Percentiles rank a stretch among this genome's conserved stretches.
These are phyloP conservation scores for Somion occarium DNA, from an alignment of 1,284 basidiomycete species.

Conservation along the genomic window DNA sequence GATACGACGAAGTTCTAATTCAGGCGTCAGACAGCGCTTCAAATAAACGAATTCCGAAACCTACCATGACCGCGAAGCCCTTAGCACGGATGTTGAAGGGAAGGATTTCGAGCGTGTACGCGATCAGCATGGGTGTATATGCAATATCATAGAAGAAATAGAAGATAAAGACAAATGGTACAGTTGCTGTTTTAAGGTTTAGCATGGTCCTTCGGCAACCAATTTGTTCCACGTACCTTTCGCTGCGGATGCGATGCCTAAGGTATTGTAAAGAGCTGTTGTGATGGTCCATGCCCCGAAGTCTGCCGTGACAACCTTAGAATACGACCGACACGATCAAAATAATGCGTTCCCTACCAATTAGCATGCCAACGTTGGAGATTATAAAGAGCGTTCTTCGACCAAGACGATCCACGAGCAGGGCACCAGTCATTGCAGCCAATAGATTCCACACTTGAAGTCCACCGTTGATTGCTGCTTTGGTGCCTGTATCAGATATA, in stretches of 20 bases:
- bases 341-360: slow-evolving; percentile 33
- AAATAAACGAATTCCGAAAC: slow-evolving; percentile 11
- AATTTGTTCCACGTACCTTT: slow-evolving; percentile 34
- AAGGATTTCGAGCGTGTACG: slow-evolving; percentile 66
- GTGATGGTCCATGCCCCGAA: slow-evolving; percentile 57
- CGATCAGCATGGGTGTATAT: slow-evolving; percentile 58
- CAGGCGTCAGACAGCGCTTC: not conserved
- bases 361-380: slow-evolving; percentile 63
- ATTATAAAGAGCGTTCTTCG: slow-evolving; percentile 58
- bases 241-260: slow-evolving; percentile 43
- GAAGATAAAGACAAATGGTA: slow-evolving; percentile 69
- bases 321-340: not conserved
- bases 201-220: not conserved
- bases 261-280: slow-evolving; percentile 50
- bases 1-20: slow-evolving; percentile 52
- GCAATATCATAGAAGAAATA: slow-evolving; percentile 67
- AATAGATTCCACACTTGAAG: slow-evolving; percentile 46
- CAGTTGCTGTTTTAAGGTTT: slow-evolving; percentile 38
- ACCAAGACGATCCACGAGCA: slow-evolving; percentile 56
- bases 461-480: slow-evolving; percentile 58
- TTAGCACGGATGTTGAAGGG: slow-evolving; percentile 66
- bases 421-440: slow-evolving; percentile 48
- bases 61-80: slow-evolving; percentile 62
- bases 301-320: slow-evolving; percentile 20
- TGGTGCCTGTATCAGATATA: slow-evolving; percentile 43